Conservation (phyloP, 2,329 filamentous ascomycete species). For the Chrysosporium queenslandicum region DNA sequence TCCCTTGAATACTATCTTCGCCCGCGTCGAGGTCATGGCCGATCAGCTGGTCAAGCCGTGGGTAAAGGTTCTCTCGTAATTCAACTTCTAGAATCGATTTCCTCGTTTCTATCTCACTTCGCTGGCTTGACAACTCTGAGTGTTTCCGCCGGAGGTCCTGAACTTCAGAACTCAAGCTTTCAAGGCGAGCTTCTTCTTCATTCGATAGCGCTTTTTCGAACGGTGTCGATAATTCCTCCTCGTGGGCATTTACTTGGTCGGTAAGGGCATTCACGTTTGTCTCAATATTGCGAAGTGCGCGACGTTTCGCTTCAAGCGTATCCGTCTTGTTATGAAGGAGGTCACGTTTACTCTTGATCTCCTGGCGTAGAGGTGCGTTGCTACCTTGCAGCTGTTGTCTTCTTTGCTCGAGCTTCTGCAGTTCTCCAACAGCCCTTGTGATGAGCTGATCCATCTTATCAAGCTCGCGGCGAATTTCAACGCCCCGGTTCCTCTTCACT, state of each 20-base stretch:
- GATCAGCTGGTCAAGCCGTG: constrained; percentile 77
- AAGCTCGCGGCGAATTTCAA: constrained; percentile 58
- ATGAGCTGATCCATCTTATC: constrained; percentile 80
- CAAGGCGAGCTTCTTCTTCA: constrained; percentile 73
- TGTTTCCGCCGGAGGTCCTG: constrained; percentile 68
- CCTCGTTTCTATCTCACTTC: constrained; percentile 65
- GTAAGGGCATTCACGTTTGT: constrained; percentile 64
- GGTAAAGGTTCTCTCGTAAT: constrained; percentile 76
- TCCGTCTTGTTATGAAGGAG: constrained; percentile 64
- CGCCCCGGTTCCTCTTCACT: constrained; percentile 51
- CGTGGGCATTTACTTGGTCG: constrained; percentile 64
- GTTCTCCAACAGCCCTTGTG: constrained; percentile 70
- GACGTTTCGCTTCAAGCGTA: constrained; percentile 62
- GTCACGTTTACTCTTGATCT: constrained; percentile 63
- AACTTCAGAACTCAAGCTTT: constrained; percentile 56
- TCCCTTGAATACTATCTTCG: constrained; percentile 50
- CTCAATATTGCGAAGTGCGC: constrained; percentile 56
- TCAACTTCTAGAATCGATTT: constrained; percentile 81
- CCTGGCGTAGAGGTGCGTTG: constrained; percentile 67
- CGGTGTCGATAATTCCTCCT: constrained; percentile 70
- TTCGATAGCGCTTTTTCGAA: constrained; percentile 83
- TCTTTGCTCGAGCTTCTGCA: constrained; percentile 73
- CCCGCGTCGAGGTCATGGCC: constrained; percentile 59
- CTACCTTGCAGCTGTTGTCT: constrained; percentile 68
- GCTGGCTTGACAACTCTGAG: constrained; percentile 60